These are phyloP conservation scores for Botrytis paeoniae DNA, from an alignment of 2,329 filamentous ascomycete genomes.

Conservation along the genomic window DNA sequence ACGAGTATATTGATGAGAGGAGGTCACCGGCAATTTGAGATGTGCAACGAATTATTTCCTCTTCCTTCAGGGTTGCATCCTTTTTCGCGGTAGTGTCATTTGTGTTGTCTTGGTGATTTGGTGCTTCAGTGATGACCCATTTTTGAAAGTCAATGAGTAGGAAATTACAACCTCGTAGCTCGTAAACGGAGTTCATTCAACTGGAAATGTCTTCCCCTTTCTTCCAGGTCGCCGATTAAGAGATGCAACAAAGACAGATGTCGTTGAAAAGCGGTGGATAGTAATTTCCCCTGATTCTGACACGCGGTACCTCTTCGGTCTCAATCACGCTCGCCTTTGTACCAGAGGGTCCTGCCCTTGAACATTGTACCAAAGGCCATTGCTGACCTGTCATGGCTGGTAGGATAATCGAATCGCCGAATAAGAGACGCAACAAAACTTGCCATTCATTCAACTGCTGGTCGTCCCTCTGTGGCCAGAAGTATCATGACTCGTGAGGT, in stretches of 20 bases:
- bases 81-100: too few species aligned
- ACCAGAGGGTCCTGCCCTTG: not conserved
- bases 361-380: not conserved
- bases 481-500: not conserved
- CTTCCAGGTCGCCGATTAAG: constrained; percentile 11
- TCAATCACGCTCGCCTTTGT: not conserved
- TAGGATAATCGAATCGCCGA: not conserved
- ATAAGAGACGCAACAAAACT: not conserved
- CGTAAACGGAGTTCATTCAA: not conserved
- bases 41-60: not conserved
- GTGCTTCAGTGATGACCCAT: not conserved
- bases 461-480: not conserved
- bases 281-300: not conserved
- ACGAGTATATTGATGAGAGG: not conserved
- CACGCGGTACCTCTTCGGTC: not conserved
- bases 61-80: not conserved
- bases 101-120: not conserved
- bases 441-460: not conserved
- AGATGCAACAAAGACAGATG: not conserved
- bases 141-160: not conserved
- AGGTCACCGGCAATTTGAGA: not conserved
- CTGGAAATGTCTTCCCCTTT: not conserved
- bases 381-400: too few species aligned
- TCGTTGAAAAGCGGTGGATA: not conserved
- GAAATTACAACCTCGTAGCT: not conserved